Percentiles rank a stretch among this genome's conserved stretches.
Conservation (phyloP, 371 early-diverging fungal genomes). For the Circinella umbellata region DNA sequence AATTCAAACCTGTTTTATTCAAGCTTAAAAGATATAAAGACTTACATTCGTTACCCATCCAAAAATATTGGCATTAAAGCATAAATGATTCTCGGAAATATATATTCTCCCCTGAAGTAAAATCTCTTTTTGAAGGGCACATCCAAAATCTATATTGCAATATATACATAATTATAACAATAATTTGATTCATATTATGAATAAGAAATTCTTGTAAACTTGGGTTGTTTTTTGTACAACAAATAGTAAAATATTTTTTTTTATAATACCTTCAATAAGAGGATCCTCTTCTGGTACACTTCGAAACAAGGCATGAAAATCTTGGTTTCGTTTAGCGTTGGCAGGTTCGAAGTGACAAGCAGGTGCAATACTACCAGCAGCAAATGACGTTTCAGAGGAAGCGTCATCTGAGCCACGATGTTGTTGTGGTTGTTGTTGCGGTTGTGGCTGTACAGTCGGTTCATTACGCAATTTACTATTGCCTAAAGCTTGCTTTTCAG, state of each 20-base stretch:
- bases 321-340: conserved; percentile 58
- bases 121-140: conserved; percentile 93
- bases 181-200: too few relatives aligned
- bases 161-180: too few relatives aligned
- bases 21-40: not conserved
- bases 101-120: conserved; percentile 91
- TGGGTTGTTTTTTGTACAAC: not conserved
- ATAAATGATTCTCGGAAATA: conserved; percentile 83
- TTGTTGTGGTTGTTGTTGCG: conserved; percentile 11
- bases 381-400: conserved; percentile 9
- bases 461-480: conserved; percentile 9
- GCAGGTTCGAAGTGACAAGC: conserved; percentile 36
- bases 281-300: conserved; percentile 70
- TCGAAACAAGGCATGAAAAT: conserved; percentile 69
- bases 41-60: conserved; percentile 92
- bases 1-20: too few relatives aligned
- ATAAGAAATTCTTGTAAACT: too few relatives aligned
- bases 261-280: conserved; percentile 62
- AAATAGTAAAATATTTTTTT: not conserved
- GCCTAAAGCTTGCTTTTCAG: conserved; percentile 3
- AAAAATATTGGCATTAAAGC: conserved; percentile 95
- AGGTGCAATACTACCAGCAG: conserved; percentile 26
- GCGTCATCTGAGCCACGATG: conserved; percentile 7
- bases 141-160: conserved; percentile 73
- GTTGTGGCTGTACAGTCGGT: not conserved